phyloP scores from a whole-genome alignment of 2,329 filamentous ascomycete genomes.

The Blastomyces silverae region DNA sequence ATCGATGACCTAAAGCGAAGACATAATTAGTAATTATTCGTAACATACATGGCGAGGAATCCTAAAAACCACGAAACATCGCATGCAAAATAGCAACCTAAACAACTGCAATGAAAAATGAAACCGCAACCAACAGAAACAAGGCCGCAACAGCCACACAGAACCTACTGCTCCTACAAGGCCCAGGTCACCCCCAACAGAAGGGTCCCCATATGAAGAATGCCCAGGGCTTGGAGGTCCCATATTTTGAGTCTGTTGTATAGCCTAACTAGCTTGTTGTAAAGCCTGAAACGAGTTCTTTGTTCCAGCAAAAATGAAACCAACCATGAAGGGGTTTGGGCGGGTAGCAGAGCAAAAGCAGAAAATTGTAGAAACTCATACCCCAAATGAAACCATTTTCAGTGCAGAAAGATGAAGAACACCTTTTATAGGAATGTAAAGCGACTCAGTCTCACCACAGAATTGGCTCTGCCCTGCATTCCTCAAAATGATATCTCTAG shows the following conservation, averaged over 20 bases:
- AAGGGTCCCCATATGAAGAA: not conserved
- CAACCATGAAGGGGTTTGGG: not conserved
- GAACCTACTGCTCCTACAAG: not conserved
- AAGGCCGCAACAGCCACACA: not conserved
- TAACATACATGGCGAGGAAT: not conserved
- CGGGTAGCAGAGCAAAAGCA: not conserved
- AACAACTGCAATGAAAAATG: not conserved
- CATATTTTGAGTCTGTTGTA: not conserved
- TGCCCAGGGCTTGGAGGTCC: not conserved
- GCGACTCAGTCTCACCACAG: not conserved
- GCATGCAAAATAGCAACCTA: not conserved
- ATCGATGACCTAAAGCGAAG: slow-evolving; percentile 65
- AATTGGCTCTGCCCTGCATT: not conserved
- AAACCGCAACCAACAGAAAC: not conserved
- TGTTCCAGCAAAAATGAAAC: not conserved
- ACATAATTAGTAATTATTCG: slow-evolving; percentile 5
- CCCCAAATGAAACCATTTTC: not conserved
- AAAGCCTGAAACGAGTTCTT: not conserved
- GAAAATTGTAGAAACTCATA: not conserved
- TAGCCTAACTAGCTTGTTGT: not conserved
- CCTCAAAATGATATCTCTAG: not conserved
- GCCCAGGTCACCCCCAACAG: not conserved
- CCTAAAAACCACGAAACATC: not conserved
- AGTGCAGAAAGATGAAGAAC: not conserved
- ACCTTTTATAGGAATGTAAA: not conserved